These are phyloP conservation scores for Hippophae tibetana DNA, from an alignment of 306 rosid species.

Conservation along the genomic window DNA sequence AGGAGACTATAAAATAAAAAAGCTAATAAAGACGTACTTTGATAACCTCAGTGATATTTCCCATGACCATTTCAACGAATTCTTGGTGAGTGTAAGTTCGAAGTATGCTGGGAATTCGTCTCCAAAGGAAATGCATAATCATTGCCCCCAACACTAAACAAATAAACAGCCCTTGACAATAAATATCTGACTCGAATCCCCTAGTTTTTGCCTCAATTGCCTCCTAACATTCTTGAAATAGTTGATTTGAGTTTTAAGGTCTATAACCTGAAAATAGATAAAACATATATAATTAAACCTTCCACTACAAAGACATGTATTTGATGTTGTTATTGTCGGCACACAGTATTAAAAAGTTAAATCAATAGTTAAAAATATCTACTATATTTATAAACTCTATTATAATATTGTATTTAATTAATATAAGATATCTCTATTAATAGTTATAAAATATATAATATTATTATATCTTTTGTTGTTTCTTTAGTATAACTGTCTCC, in stretches of 20 bases:
- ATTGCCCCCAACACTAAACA: constrained; percentile 18
- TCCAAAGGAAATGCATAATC: not conserved
- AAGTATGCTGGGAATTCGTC: not conserved
- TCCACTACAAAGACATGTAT: not conserved
- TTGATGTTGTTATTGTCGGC: not conserved
- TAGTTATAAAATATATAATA: no score
- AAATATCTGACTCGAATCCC: constrained; percentile 10
- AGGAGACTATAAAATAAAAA: no score
- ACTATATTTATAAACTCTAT: no score
- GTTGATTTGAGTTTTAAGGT: constrained; percentile 15
- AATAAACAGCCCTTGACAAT: constrained; percentile 21
- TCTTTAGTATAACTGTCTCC: no score
- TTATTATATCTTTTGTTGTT: no score
- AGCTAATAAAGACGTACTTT: constrained; percentile 7
- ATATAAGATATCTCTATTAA: no score
- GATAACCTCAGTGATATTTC: constrained; percentile 27
- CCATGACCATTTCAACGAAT: constrained; percentile 25
- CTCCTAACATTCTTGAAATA: constrained; percentile 16
- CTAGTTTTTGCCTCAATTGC: constrained; percentile 4
- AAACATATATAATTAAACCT: no score
- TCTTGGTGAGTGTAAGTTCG: constrained; percentile 21
- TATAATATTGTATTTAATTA: no score
- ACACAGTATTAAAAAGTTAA: no score
- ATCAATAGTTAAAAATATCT: no score
- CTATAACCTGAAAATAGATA: constrained; percentile 16